Evolutionary conservation across 306 rosid genomes (phyloP).

Genomic region (Citrullus amarus): DNA sequence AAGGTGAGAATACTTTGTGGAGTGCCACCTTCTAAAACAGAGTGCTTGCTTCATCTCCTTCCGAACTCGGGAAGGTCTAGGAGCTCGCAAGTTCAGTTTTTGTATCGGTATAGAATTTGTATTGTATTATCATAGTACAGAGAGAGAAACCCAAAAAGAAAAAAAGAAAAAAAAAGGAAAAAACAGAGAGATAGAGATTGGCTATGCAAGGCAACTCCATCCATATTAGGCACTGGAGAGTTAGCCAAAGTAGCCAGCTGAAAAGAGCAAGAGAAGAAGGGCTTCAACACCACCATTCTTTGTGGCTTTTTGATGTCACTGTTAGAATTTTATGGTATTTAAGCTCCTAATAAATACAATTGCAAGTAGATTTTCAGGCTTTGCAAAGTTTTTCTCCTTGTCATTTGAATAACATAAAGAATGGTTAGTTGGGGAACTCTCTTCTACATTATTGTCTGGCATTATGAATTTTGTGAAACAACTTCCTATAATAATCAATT

Average conservation of each 20-base stretch:
- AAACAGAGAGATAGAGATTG: conserved; percentile 17
- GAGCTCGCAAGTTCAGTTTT: not conserved
- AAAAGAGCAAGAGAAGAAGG: conserved; percentile 20
- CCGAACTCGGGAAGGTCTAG: conserved; percentile 53
- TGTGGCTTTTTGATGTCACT: conserved; percentile 33
- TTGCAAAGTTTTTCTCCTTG: not conserved
- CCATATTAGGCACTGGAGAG: conserved; percentile 56
- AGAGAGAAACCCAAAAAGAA: not conserved
- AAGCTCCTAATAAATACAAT: conserved; percentile 8
- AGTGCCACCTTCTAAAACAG: conserved; percentile 59
- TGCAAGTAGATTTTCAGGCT: not conserved
- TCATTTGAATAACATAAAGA: not conserved
- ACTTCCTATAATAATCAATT: not conserved
- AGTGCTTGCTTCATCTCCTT: conserved; percentile 25
- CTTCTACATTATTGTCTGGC: not conserved
- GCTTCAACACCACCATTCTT: conserved; percentile 45
- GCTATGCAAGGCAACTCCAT: conserved; percentile 42
- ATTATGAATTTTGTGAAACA: not conserved
- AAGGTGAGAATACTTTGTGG: conserved; percentile 87
- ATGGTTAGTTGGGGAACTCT: not conserved
- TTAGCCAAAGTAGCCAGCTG: conserved; percentile 27
- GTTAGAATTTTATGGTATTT: not conserved
- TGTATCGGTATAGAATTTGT: conserved; percentile 26
- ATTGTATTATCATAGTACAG: conserved; percentile 23
- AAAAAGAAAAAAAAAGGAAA: not conserved